Evolutionary conservation across 352 stramenopile genomes (phyloP), one percentile per base, ranked within the genome.

Genomic region (Phytophthora boehmeriae): DNA sequence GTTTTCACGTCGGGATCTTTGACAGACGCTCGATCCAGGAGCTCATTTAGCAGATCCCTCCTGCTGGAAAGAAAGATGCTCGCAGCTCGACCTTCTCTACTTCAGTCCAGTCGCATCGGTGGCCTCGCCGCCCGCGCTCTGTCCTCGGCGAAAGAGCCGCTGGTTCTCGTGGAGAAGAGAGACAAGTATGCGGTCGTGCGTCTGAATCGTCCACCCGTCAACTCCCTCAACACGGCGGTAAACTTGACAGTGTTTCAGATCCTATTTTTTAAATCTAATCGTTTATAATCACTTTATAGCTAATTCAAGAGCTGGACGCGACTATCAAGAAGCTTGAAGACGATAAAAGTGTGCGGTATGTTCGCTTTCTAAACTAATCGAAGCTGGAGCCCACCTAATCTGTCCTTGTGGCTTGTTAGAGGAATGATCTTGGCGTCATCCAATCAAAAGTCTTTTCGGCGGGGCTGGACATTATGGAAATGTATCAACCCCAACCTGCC

Each of bases 391-490:
- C 6, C 6, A 13, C 10, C 9, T 11, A 19, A 38, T 16, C 19
- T 22, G 11, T 38, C 16, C 22, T 9, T 19, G 0, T 54, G 34
- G 19, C 42, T 25, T 30, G 19, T 46, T 28, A 93, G 86, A 4
- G 85, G 81, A 14, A 66, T 96, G 55, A 91, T 96, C 66, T 63
- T 93, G 20, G 80, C 80, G 25, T 93, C 86, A 22, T 83, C 83
- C 5, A 92, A 75, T 64, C 81, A 82, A 30, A 87, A 80, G 49
- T 98, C 16, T 98, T 98, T 60, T 96, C 77, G 13, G 93, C 92
- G 8, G 95, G 95, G 19, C 70, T 98, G 14, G 95, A 98, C 74
- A 84, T 98, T 43, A 81, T 80, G 30, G 95, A 98, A 71, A 86
- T 98, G 70, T 90, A 98, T 58, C 75, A 96, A 53, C 91, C 93